Evolutionary conservation across 116 monocot species (phyloP).

Genomic region (Trichopus zeylanicus): DNA sequence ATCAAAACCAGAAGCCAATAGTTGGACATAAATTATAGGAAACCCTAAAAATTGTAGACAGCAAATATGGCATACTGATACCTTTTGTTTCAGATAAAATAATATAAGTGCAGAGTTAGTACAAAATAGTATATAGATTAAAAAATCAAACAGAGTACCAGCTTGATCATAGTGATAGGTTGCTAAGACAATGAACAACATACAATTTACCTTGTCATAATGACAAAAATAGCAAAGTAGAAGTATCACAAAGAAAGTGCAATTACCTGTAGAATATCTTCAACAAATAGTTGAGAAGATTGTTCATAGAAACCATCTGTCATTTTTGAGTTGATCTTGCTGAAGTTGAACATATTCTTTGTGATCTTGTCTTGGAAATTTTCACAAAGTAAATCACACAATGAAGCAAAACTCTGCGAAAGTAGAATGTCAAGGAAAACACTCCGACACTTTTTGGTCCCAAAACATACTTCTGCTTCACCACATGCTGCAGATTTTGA

Average conservation of each 20-base stretch:
- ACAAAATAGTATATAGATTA: too few relatives aligned
- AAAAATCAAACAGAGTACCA: too few relatives aligned
- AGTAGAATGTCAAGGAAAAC: slow-evolving; percentile 51
- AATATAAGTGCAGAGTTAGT: too few relatives aligned
- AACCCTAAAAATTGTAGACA: too few relatives aligned
- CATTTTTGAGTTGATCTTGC: slow-evolving; percentile 53
- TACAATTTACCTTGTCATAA: too few relatives aligned
- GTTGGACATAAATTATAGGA: too few relatives aligned
- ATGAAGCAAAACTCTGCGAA: slow-evolving; percentile 61
- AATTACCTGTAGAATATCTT: slow-evolving; percentile 67
- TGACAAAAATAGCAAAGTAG: too few relatives aligned
- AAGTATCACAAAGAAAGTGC: not conserved
- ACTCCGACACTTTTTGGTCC: slow-evolving; percentile 48
- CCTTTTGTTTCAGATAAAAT: too few relatives aligned
- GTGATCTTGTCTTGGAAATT: slow-evolving; percentile 39
- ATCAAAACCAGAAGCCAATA: too few relatives aligned
- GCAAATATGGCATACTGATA: too few relatives aligned
- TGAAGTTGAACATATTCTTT: slow-evolving; percentile 41
- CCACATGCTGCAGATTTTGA: slow-evolving; percentile 13
- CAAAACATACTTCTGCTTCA: slow-evolving; percentile 18
- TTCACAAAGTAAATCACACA: slow-evolving; percentile 67
- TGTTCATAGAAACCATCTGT: slow-evolving; percentile 58
- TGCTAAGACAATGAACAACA: too few relatives aligned
- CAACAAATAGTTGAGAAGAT: slow-evolving; percentile 32
- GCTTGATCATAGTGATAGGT: too few relatives aligned